A percentile compares a stretch with the other conserved stretches of the same genome.
Conservation (phyloP, 352 stramenopile species). For the Phytophthora ohioensis region DNA sequence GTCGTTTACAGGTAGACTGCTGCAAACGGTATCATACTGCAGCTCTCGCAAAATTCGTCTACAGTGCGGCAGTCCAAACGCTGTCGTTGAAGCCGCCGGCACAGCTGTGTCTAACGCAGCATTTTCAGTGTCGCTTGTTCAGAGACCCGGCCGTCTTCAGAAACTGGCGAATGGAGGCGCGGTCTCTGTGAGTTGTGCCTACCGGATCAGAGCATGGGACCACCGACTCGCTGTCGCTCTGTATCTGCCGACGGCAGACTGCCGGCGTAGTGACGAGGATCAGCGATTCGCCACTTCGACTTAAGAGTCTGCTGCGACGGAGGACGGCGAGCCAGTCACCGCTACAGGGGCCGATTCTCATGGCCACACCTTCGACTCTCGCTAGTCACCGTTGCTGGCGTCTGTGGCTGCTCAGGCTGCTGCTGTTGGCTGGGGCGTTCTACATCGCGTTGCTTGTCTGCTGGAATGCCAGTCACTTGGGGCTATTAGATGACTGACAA, state of each 20-base stretch:
- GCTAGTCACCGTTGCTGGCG: constrained; percentile 8
- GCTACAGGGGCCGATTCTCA: constrained; percentile 2
- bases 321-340: constrained; percentile 15
- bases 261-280: not conserved
- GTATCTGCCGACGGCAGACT: not conserved
- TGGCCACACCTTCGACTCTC: not conserved
- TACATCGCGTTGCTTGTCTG: constrained; percentile 25
- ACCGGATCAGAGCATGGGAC: constrained; percentile 15
- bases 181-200: constrained; percentile 21
- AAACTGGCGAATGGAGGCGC: constrained; percentile 15
- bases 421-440: constrained; percentile 18
- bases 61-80: no score
- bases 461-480: constrained; percentile 26
- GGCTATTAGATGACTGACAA: constrained; percentile 11
- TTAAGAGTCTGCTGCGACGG: constrained; percentile 21
- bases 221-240: no score
- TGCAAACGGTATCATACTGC: not conserved
- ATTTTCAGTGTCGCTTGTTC: not conserved
- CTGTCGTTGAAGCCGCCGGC: no score
- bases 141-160: no score
- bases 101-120: constrained; percentile 4
- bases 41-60: no score
- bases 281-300: constrained; percentile 4
- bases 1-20: not conserved
- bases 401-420: constrained; percentile 19